These are phyloP conservation scores for Fusarium annulatum DNA, from an alignment of 2,329 filamentous ascomycete species.

Conservation along the genomic window DNA sequence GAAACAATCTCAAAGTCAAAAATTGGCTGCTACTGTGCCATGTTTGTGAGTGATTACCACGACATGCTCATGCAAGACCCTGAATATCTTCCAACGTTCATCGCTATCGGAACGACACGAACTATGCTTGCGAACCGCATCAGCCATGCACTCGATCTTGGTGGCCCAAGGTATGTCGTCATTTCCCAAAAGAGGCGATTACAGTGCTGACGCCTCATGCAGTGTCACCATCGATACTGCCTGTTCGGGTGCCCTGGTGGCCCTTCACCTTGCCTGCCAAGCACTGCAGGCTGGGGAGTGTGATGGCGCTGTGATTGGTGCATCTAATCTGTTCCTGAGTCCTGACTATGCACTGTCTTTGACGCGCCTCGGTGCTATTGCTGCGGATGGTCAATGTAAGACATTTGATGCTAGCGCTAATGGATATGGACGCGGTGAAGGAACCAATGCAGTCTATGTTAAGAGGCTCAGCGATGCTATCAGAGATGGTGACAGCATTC, in stretches of 20 bases:
- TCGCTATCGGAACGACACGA: constrained; percentile 42
- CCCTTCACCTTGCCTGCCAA: constrained; percentile 54
- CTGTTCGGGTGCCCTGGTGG: constrained; percentile 57
- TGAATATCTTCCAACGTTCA: constrained; percentile 42
- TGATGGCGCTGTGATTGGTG: constrained; percentile 48
- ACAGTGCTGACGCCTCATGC: constrained; percentile 8
- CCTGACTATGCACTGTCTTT: constrained; percentile 43
- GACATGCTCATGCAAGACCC: constrained; percentile 43
- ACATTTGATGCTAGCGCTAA: constrained; percentile 63
- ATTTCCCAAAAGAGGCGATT: neutral
- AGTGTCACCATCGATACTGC: constrained; percentile 60
- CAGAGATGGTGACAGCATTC: constrained; percentile 62
- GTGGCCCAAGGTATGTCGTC: constrained; percentile 38
- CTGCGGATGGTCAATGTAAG: constrained; percentile 51
- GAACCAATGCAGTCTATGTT: constrained; percentile 62
- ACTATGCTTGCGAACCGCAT: constrained; percentile 43
- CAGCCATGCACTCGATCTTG: constrained; percentile 41
- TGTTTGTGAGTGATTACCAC: constrained; percentile 41
- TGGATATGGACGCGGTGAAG: constrained; percentile 68
- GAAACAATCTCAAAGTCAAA: constrained; percentile 38
- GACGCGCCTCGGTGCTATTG: constrained; percentile 41
- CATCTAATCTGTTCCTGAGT: constrained; percentile 46
- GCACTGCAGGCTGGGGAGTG: constrained; percentile 48
- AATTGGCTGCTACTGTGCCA: constrained; percentile 43
- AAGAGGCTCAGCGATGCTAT: constrained; percentile 66